A percentile compares a stretch with the other conserved stretches of the same genome.
These are phyloP conservation scores for Cladosporium sp. DNA, from an alignment of 2,329 filamentous ascomycete species.

Conservation along the genomic window DNA sequence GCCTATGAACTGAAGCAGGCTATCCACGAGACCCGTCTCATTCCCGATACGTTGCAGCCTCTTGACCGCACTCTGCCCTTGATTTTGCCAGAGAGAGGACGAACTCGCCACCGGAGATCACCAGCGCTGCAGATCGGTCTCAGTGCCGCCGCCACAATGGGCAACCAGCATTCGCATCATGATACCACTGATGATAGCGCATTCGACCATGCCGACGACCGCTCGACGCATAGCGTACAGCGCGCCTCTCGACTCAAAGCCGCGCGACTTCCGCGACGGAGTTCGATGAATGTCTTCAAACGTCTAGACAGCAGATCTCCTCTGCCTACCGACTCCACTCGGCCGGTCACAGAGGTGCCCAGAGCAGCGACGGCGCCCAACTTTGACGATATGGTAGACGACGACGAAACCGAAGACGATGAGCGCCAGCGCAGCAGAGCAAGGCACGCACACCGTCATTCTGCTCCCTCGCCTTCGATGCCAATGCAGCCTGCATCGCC, in stretches of 20 bases:
- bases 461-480: constrained; percentile 23
- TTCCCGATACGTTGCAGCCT: constrained; percentile 14
- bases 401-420: constrained; percentile 1
- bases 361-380: constrained; percentile 20
- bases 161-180: constrained; percentile 31
- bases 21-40: constrained; percentile 26
- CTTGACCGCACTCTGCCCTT: constrained; percentile 17
- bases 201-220: constrained; percentile 25
- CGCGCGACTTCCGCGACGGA: constrained; percentile 30
- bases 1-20: constrained; percentile 27
- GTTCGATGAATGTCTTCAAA: constrained; percentile 36
- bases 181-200: neutral
- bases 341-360: constrained; percentile 24
- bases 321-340: constrained; percentile 26
- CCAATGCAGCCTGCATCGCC: constrained; percentile 28
- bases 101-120: constrained; percentile 23
- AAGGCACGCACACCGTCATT: constrained; percentile 19
- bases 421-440: constrained; percentile 18
- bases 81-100: constrained; percentile 21
- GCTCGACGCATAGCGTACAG: constrained; percentile 27
- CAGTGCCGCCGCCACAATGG: constrained; percentile 26
- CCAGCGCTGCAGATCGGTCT: constrained; percentile 19
- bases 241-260: constrained; percentile 25
- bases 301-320: constrained; percentile 31
- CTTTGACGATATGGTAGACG: constrained; percentile 15